A percentile compares a stretch with the other conserved stretches of the same genome.
phyloP scores from a whole-genome alignment of 2,329 filamentous ascomycete genomes.

The Lojkania enalia region DNA sequence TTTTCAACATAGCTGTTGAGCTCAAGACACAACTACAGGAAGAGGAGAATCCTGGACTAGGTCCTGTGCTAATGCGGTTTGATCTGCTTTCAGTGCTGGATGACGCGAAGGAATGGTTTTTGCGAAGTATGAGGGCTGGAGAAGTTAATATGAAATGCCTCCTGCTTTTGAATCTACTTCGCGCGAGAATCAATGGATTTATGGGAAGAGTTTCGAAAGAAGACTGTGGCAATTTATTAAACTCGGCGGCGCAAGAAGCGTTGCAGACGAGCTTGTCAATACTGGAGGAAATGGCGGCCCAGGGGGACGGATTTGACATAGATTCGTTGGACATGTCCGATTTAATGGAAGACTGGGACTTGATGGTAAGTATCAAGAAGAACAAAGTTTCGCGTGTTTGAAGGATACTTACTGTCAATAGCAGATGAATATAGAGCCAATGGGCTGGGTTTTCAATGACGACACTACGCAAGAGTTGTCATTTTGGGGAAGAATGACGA shows the following conservation, averaged over 20 bases:
- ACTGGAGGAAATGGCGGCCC: conserved; percentile 20
- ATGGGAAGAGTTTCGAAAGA: conserved; percentile 13
- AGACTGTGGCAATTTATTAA: conserved; percentile 19
- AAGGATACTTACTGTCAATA: too few relatives aligned
- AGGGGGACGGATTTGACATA: neutral
- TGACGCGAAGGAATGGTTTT: conserved; percentile 25
- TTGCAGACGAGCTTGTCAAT: conserved; percentile 20
- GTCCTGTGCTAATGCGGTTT: conserved; percentile 19
- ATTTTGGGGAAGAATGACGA: too few relatives aligned
- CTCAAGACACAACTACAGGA: conserved; percentile 28
- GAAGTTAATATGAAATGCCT: conserved; percentile 38
- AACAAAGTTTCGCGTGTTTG: too few relatives aligned
- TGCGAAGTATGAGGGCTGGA: conserved; percentile 29
- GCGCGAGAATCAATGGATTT: conserved; percentile 26
- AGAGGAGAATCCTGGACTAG: conserved; percentile 23
- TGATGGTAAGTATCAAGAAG: too few relatives aligned
- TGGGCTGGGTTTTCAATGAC: too few relatives aligned
- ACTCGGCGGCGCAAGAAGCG: conserved; percentile 22
- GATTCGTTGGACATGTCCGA: neutral
- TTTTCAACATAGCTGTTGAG: conserved; percentile 25
- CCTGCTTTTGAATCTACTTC: conserved; percentile 24
- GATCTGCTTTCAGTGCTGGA: conserved; percentile 24
- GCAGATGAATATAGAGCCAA: too few relatives aligned
- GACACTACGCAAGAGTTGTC: too few relatives aligned
- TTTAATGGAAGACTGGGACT: neutral